Percentiles rank a stretch among this genome's conserved stretches.
These are phyloP conservation scores for Russula vinacea DNA, from an alignment of 768 basidiomycete species.

Conservation along the genomic window DNA sequence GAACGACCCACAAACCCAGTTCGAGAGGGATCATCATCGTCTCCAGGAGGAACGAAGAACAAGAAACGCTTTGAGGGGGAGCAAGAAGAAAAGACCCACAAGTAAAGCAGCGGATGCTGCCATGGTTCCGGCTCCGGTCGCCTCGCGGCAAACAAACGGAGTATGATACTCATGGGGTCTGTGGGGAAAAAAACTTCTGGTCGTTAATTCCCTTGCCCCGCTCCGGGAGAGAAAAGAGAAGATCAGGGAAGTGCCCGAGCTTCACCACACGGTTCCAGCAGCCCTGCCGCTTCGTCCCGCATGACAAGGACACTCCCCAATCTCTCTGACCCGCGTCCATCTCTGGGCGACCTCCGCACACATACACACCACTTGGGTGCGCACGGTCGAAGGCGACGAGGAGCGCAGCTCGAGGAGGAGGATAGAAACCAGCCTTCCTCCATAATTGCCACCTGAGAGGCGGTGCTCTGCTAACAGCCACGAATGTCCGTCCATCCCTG, in stretches of 20 bases:
- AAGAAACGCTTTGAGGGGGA: background rate
- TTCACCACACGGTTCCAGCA: conserved; percentile 8
- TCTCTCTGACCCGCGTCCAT: background rate
- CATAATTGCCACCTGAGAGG: conserved; percentile 4
- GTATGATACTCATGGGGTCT: conserved; percentile 5
- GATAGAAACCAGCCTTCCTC: conserved; percentile 16
- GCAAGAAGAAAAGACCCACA: background rate
- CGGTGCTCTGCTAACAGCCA: conserved; percentile 14
- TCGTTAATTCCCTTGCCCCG: background rate
- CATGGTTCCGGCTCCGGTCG: conserved; percentile 6
- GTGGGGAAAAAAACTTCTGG: background rate
- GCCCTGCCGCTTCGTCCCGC: conserved; percentile 16
- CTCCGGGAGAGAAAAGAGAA: conserved; percentile 5
- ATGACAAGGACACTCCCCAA: background rate
- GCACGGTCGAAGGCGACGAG: background rate
- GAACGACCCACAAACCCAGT: conserved; percentile 12
- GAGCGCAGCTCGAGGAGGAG: conserved; percentile 23
- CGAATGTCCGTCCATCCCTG: conserved; percentile 6
- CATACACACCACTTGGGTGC: conserved; percentile 18
- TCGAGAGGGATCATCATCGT: conserved; percentile 4
- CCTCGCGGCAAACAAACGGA: conserved; percentile 11
- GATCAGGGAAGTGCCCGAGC: background rate
- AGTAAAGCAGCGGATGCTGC: conserved; percentile 7
- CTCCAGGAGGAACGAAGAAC: background rate
- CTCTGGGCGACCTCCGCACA: background rate